phyloP scores from a whole-genome alignment of 148 eudicot genomes.

The Gaultheria prostrata region DNA sequence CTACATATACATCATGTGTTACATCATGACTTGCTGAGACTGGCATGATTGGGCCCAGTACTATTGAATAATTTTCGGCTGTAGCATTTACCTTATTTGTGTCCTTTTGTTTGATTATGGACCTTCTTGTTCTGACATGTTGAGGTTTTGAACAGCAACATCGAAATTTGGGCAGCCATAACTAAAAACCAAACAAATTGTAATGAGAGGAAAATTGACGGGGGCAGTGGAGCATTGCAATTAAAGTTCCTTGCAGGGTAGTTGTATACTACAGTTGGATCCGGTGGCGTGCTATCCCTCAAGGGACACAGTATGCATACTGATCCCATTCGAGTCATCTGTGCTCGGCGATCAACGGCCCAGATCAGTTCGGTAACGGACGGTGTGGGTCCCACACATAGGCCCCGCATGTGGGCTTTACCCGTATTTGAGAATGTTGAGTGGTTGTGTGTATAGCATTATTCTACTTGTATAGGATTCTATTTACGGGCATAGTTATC shows the following conservation, averaged over 20 bases:
- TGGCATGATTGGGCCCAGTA: neutral
- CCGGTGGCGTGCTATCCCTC: no score
- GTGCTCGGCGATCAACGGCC: no score
- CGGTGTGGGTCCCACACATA: no score
- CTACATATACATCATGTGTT: neutral
- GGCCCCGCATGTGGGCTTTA: no score
- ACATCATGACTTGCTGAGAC: neutral
- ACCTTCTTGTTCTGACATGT: conserved; percentile 1
- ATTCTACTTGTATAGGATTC: no score
- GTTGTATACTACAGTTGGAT: neutral
- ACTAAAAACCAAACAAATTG: neutral
- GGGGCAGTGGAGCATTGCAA: neutral
- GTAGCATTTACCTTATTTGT: neutral
- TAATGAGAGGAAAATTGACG: neutral
- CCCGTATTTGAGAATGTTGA: no score
- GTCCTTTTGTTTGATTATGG: neutral
- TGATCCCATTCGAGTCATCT: no score
- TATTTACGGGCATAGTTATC: no score
- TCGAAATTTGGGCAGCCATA: conserved; percentile 19
- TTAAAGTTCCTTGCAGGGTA: neutral
- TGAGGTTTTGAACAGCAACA: conserved; percentile 12
- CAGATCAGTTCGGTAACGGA: no score
- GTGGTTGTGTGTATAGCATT: no score
- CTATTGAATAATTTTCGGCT: neutral
- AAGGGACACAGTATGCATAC: no score